These are phyloP conservation scores for Microsporum canis DNA, from an alignment of 2,329 filamentous ascomycete genomes.

Conservation along the genomic window DNA sequence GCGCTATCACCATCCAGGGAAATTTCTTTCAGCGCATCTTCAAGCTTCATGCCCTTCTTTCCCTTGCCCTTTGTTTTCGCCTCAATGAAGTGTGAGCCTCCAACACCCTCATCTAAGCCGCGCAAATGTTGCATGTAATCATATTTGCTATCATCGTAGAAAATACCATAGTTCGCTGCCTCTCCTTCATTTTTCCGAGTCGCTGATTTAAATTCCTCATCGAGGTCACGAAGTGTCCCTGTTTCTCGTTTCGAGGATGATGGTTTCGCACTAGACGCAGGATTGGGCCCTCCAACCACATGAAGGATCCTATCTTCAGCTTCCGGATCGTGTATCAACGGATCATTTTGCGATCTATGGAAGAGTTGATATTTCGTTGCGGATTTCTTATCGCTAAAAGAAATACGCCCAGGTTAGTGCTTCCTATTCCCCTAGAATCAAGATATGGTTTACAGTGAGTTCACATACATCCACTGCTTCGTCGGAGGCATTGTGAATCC, in stretches of 20 bases:
- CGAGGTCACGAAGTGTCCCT: conserved; percentile 65
- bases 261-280: conserved; percentile 16
- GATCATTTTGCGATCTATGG: conserved; percentile 83
- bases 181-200: conserved; percentile 89
- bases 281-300: conserved; percentile 40
- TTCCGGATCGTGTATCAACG: conserved; percentile 82
- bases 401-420: conserved; percentile 2
- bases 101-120: conserved; percentile 60
- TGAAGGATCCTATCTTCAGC: conserved; percentile 87
- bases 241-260: conserved; percentile 37
- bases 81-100: conserved; percentile 75
- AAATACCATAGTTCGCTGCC: conserved; percentile 86
- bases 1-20: conserved; percentile 37
- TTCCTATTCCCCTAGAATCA: not conserved
- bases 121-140: conserved; percentile 99
- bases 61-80: conserved; percentile 50
- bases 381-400: conserved; percentile 15
- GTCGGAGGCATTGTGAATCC: conserved; percentile 14
- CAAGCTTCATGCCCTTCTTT: conserved; percentile 59
- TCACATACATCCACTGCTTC: conserved; percentile 15
- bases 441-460: not conserved
- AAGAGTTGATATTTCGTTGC: conserved; percentile 17
- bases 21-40: conserved; percentile 62
- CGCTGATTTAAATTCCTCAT: conserved; percentile 55
- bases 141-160: conserved; percentile 88